Evolutionary conservation across 169 alveolate genomes (phyloP).

Genomic region (Plasmodium vivax): DNA sequence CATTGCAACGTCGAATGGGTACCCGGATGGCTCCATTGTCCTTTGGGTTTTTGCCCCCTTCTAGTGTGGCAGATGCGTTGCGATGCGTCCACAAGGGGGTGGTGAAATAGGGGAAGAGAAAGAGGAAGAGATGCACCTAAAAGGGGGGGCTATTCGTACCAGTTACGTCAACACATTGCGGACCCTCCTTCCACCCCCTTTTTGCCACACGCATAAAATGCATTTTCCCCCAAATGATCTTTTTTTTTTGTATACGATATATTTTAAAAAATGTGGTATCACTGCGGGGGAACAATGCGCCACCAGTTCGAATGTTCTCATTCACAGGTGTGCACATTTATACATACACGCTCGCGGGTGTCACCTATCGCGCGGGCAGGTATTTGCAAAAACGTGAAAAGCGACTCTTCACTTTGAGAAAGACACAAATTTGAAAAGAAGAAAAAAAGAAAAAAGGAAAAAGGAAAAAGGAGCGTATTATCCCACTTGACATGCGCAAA

Average conservation of each 20-base stretch:
- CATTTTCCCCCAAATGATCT: not conserved
- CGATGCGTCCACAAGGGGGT: not conserved
- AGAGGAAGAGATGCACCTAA: not conserved
- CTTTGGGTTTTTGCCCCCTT: slow-evolving; percentile 64
- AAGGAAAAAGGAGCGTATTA: too few species aligned
- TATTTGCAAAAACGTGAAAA: not conserved
- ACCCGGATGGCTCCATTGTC: slow-evolving; percentile 75
- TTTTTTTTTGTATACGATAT: not conserved
- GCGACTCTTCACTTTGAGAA: not conserved
- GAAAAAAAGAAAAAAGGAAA: not conserved
- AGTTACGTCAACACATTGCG: not conserved
- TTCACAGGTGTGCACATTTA: not conserved
- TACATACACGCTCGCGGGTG: not conserved
- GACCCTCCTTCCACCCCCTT: not conserved
- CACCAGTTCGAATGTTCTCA: not conserved
- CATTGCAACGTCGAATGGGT: slow-evolving; percentile 75
- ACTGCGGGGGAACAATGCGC: not conserved
- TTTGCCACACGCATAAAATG: not conserved
- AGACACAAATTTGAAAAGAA: slow-evolving; percentile 6
- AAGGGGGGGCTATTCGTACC: not conserved
- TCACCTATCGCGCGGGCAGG: not conserved
- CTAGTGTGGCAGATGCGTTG: not conserved
- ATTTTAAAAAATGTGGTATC: not conserved
- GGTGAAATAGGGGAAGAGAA: not conserved
- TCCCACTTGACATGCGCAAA: too few species aligned